phyloP scores from a whole-genome alignment of 257 asterid genomes.

The Solanum phureja region DNA sequence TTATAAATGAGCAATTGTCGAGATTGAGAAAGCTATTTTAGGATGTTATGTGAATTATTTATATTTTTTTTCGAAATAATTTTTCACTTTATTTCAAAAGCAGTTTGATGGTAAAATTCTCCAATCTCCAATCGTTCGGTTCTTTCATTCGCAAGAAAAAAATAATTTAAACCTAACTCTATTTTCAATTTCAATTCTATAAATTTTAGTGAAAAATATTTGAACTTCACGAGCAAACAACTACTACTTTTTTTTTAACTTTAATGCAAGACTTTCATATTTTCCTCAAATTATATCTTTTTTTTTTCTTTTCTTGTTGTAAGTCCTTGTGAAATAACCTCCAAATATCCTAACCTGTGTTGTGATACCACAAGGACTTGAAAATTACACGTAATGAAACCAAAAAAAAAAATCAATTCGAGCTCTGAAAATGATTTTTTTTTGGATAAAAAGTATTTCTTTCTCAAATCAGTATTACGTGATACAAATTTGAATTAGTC shows the following conservation, averaged over 20 bases:
- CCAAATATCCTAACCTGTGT: too few species aligned
- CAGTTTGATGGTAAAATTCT: neutral
- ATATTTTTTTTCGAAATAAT: neutral
- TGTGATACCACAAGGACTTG: too few species aligned
- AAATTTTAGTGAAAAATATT: neutral
- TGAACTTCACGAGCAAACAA: too few species aligned
- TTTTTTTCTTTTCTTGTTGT: neutral
- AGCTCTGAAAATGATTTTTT: neutral
- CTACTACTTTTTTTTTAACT: neutral
- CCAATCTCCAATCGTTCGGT: too few species aligned
- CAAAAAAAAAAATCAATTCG: neutral
- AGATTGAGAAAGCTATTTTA: neutral
- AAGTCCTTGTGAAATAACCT: neutral
- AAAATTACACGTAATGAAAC: too few species aligned
- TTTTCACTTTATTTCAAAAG: neutral
- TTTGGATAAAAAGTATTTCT: neutral
- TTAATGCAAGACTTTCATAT: neutral
- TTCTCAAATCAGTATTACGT: neutral
- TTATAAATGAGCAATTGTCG: neutral
- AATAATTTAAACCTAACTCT: neutral
- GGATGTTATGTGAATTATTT: neutral
- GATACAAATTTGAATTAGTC: neutral
- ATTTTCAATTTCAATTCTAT: neutral
- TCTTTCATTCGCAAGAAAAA: neutral
- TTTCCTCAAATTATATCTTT: neutral